Evolutionary conservation across 31 red algal species (phyloP).

Genomic region (Asparagopsis taxiformis): DNA sequence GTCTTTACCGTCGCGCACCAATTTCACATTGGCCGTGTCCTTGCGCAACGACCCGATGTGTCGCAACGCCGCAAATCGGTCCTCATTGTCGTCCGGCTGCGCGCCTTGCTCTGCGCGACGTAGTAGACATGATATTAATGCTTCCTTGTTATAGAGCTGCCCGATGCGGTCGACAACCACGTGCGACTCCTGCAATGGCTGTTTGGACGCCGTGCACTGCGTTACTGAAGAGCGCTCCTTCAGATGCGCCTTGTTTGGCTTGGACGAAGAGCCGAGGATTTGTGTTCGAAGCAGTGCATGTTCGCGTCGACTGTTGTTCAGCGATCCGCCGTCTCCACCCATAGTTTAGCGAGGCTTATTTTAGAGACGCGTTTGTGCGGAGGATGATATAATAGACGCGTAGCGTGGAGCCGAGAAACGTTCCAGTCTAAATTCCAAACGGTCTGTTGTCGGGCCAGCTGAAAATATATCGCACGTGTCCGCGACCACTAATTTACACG

Average conservation of each 20-base stretch:
- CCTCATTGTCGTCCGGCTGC: neutral
- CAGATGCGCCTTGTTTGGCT: neutral
- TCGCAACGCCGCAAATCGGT: too few relatives aligned
- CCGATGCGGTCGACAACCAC: conserved; percentile 66
- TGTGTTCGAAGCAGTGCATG: conserved; percentile 36
- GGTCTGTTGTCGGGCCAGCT: too few relatives aligned
- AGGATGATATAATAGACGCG: neutral
- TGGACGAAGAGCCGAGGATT: conserved; percentile 17
- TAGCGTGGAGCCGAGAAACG: neutral
- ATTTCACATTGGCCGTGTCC: conserved; percentile 23
- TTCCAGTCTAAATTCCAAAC: too few relatives aligned
- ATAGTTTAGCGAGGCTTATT: conserved; percentile 12
- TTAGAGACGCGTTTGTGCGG: neutral
- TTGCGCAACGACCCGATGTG: conserved; percentile 24
- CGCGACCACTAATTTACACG: too few relatives aligned
- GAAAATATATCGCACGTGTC: too few relatives aligned
- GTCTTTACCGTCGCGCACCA: neutral
- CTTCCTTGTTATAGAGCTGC: conserved; percentile 73
- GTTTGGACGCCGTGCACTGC: conserved; percentile 48
- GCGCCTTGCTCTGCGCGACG: neutral
- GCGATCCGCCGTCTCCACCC: conserved; percentile 79
- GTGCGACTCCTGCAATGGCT: conserved; percentile 34
- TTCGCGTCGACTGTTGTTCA: conserved; percentile 77
- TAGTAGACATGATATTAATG: conserved; percentile 40
- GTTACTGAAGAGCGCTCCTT: conserved; percentile 34